Base-by-base conservation (phyloP, 345 rosid species). In the Pseudoturritis turrita region DNA sequence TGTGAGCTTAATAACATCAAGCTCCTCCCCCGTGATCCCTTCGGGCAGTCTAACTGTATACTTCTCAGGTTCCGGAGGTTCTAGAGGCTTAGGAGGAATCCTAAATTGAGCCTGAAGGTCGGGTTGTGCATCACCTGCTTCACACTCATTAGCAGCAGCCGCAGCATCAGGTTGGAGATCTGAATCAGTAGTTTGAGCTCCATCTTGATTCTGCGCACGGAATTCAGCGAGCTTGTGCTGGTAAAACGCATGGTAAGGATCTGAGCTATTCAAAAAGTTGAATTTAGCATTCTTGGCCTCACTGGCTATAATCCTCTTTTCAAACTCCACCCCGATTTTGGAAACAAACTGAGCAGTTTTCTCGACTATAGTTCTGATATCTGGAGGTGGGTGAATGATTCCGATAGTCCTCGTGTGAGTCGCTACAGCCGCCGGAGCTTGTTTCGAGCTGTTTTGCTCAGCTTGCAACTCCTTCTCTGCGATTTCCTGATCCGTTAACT, bases 381-480 rank as follows among this genome's bases (percentile, higher is more conserved):
- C 96, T 1, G 90, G 90, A 50, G 98, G 98, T 13, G 94, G 98
- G 59, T 92, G 84, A 45, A 92, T 88, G 29, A 92, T 92, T 50
- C 98, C 96, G 7, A 92, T 88, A n/a, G 94, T 70, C 71, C 77
- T 83, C 0, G 97, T 86, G 79, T 91, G 97, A 37, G 90, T 89
- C 1, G 96, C 88, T 33, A 89, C 83, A 3, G 90, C 77, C 5
- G 77, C 83, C 4, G 81, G 81, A 46, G 68, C 78, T 43, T 64
- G 76, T 19, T 74, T 78, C 4, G 76, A 78, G 33, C 62, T 81
- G 46, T 40, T 70, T 46, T 71, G 83, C 67, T 86, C 89, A 23
- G 82, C 88, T 80, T 62, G 80, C 33, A 44, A 53, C 6, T 68
- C 66, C 22, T 12, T 72, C 55, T 85, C 92, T 51, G 80, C 84